Evolutionary conservation across 371 early-diverging fungal genomes (phyloP).

Genomic region (Actinomucor elegans): DNA sequence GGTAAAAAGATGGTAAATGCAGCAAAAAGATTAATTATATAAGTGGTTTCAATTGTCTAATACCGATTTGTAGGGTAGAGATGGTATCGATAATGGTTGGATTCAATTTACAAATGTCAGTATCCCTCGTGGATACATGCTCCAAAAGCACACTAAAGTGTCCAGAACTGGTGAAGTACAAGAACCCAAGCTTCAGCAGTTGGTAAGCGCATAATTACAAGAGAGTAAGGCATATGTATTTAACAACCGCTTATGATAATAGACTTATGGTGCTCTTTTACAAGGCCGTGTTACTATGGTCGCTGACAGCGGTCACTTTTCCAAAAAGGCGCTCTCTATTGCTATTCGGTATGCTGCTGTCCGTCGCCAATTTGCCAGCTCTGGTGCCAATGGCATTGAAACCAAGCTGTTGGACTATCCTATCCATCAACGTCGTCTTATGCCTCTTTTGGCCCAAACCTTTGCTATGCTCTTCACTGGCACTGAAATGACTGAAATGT

Average conservation of each 20-base stretch:
- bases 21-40: too few species aligned
- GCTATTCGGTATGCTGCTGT: conserved; percentile 91
- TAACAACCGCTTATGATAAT: not conserved
- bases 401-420: conserved; percentile 90
- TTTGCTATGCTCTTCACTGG: conserved; percentile 92
- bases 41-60: too few species aligned
- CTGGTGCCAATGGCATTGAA: conserved; percentile 49
- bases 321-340: conserved; percentile 90
- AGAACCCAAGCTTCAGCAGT: conserved; percentile 61
- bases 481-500: conserved; percentile 78
- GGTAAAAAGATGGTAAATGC: conserved; percentile 66
- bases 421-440: conserved; percentile 89
- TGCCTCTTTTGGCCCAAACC: conserved; percentile 88
- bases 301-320: conserved; percentile 81
- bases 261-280: conserved; percentile 81
- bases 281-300: conserved; percentile 92
- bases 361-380: conserved; percentile 80
- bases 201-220: conserved; percentile 18
- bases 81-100: conserved; percentile 86
- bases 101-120: conserved; percentile 83
- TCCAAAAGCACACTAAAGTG: conserved; percentile 94
- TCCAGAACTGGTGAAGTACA: conserved; percentile 71
- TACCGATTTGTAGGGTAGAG: conserved; percentile 53
- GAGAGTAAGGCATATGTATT: not conserved
- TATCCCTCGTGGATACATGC: conserved; percentile 79